phyloP scores from a whole-genome alignment of 129 eudicot genomes.

The Arctium lappa region DNA sequence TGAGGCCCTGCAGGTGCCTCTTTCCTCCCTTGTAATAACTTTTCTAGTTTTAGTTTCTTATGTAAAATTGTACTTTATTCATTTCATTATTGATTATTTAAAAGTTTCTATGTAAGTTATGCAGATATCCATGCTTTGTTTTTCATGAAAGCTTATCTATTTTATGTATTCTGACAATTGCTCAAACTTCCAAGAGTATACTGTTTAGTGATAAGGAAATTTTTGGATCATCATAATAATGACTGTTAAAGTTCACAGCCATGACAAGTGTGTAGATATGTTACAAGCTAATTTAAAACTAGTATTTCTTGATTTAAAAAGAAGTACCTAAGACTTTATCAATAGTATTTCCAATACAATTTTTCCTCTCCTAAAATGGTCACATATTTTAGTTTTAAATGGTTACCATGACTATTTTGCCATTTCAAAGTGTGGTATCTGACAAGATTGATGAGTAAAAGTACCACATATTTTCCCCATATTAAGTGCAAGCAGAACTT shows the following conservation, averaged over 20 bases:
- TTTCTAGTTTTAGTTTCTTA: not conserved
- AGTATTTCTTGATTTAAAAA: not conserved
- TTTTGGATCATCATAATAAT: not conserved
- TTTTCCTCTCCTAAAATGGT: not conserved
- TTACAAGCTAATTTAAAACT: constrained; percentile 1
- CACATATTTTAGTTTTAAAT: not conserved
- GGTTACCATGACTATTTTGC: not conserved
- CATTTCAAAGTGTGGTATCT: not conserved
- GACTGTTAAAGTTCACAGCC: not conserved
- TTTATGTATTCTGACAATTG: not conserved
- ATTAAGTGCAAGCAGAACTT: constrained; percentile 1
- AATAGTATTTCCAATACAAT: not conserved
- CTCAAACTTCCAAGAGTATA: not conserved
- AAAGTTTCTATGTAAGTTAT: not conserved
- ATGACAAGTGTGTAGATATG: constrained; percentile 1
- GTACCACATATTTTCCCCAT: constrained; percentile 2
- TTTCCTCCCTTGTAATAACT: not conserved
- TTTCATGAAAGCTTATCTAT: not conserved
- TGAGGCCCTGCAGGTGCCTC: constrained; percentile 77
- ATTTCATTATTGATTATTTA: not conserved
- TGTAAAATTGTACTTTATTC: not conserved
- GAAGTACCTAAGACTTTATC: not conserved
- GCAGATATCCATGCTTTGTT: not conserved
- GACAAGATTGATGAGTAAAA: not conserved
- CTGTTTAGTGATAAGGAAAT: constrained; percentile 3